Conservation (phyloP, 352 stramenopile species). For the Phytophthora agathidicida region DNA sequence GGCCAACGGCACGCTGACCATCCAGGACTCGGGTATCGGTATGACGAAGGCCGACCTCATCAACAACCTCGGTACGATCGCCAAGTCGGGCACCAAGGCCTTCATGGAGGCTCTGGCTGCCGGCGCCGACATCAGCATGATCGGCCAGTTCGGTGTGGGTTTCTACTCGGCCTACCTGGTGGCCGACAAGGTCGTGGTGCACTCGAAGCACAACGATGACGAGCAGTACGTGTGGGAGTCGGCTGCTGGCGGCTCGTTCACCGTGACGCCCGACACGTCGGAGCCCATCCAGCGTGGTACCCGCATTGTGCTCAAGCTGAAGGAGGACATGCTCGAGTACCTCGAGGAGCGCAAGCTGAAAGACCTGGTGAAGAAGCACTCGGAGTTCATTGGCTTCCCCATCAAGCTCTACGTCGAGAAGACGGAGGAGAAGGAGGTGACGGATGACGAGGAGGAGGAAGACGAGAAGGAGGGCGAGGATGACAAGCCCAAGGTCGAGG, state of each 20-base stretch:
- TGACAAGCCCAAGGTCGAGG: slow-evolving; percentile 98
- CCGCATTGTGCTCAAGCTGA: slow-evolving; percentile 97
- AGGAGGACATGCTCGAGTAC: slow-evolving; percentile 99
- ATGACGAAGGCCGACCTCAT: slow-evolving; percentile 99
- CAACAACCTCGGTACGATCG: slow-evolving; percentile 99
- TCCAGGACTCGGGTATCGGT: slow-evolving; percentile 98
- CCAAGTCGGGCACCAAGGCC: slow-evolving; percentile 99
- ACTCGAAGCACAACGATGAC: slow-evolving; percentile 99
- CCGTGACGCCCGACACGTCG: slow-evolving; percentile 90
- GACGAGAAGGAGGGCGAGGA: slow-evolving; percentile 94
- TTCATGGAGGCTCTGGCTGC: slow-evolving; percentile 99
- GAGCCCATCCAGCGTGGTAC: slow-evolving; percentile 92
- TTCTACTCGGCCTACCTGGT: slow-evolving; percentile 99
- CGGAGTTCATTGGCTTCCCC: slow-evolving; percentile 99
- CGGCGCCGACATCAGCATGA: slow-evolving; percentile 99
- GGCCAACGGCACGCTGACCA: slow-evolving; percentile 99
- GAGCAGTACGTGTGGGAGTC: slow-evolving; percentile 98
- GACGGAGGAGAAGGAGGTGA: slow-evolving; percentile 99
- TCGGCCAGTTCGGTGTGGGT: slow-evolving; percentile 99
- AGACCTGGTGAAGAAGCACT: slow-evolving; percentile 99
- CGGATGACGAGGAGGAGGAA: slow-evolving; percentile 98
- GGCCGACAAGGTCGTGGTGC: slow-evolving; percentile 98
- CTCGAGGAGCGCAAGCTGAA: slow-evolving; percentile 98
- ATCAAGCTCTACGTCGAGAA: slow-evolving; percentile 99
- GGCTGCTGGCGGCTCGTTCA: slow-evolving; percentile 98